Base-by-base conservation (phyloP, 148 eudicot genomes). In the Camellia granthamiana region DNA sequence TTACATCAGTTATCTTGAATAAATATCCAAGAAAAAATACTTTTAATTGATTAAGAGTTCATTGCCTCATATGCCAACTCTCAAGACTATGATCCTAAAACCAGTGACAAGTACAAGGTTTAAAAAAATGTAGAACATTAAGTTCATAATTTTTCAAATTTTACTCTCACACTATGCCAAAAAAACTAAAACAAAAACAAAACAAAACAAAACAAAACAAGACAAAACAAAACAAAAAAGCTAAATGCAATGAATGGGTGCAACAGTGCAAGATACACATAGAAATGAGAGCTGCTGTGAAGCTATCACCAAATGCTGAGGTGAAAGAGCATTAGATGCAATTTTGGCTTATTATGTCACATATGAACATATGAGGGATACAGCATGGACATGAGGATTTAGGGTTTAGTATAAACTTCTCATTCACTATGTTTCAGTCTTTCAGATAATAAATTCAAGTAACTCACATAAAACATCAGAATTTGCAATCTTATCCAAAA, bases 61-160 rank as follows among this genome's bases (percentile, higher is more conserved):
- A 70, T 4, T 70, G 56, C 10, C 12, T 70, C 3, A 46, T 18
- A 15, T 70, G 74, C 74, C 74, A 11, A 54, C 43, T 51, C n/a
- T 71, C 58, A 51, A 8, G 75, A 71, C 75, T n/a, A 71, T 49
- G 58, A 71, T 69, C 41, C 59, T 30, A 30, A 10, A 49, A 71
- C 5, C 75, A 12, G 38, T 30, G 38, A 30, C 38, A 1, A 30
- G 38, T 30, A 30, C 38, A 30, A 30, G 38, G 38, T 30, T 30
- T 30, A 30, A 30, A 30, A 30, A 30, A 30, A 30, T 30, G 38
- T 30, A 30, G 38, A 30, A 30, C 38, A 30, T 30, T 13, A n/a
- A 19, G 19, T 6, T 8, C 19, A 21, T 30, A 71, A 71, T 9
- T 69, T 71, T 44, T 18, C 58, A 49, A 49, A 21, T 21, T 15